Base-by-base conservation (phyloP, 192 early-diverging fungal species). In the Kappamyces sp. region DNA sequence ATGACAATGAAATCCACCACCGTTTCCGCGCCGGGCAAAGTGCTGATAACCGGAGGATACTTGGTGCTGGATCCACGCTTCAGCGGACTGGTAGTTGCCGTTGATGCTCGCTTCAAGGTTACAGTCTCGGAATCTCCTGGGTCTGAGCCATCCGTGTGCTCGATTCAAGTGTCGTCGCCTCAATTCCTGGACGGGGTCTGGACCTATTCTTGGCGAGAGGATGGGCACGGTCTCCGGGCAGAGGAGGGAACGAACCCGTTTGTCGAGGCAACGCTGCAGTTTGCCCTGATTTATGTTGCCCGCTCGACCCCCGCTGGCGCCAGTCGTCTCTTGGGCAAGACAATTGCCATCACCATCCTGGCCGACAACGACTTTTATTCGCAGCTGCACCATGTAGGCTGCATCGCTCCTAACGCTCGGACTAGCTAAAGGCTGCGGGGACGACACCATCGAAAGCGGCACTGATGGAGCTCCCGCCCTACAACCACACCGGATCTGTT, bases 311-410 rank as follows among this genome's bases (percentile, higher is more conserved):
- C 60, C 12, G 0, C 49, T 63, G 8, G 34, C 0, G 23, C 23
- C 23, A 23, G 23, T 0, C 23, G 23, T 23, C 23, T 23, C 23
- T 23, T 67, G 7, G 58, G 55, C 8, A 15, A 7, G 34, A 84
- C 87, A 7, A 67, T 94, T 12, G 77, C 80, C 48, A 84, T 99
- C 43, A 64, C 75, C 6, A 86, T 99, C 44, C 66, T 87, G 13
- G 94, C 89, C n/a, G 83, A 91, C 75, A 99, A 97, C 64, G 97
- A 99, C 71, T 99, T 99, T 71, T 99, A 99, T 70, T 99, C 97
- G 9, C 94, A 97, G 75, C 78, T 86, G n/a, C 81, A 78, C 13
- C 82, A 90, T 83, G 83, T 91, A 67, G 1, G 62, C 40, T 61
- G 12, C 5, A 5, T 37, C 49, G 73, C 48, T 61, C 15, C 15